These are phyloP conservation scores for Dryas octopetala DNA, from an alignment of 306 rosid species.

Conservation along the genomic window DNA sequence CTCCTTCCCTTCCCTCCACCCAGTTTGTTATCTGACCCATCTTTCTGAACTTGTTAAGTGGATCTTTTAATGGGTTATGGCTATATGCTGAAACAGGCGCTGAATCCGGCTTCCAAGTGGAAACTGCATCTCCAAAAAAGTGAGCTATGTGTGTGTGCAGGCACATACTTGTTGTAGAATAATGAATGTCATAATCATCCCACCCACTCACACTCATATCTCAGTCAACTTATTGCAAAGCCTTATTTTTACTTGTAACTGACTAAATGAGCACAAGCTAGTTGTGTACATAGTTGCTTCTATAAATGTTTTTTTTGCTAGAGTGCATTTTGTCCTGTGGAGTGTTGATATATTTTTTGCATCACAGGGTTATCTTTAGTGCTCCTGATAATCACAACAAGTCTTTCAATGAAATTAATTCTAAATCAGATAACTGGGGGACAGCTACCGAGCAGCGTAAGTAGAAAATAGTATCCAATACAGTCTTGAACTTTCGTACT, in stretches of 20 bases:
- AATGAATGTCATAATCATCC: not conserved
- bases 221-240: conserved; percentile 5
- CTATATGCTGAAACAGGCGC: conserved; percentile 45
- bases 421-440: conserved; percentile 36
- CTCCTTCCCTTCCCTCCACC: not conserved
- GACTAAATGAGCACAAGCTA: conserved; percentile 15
- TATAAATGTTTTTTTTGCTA: conserved; percentile 18
- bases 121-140: conserved; percentile 56
- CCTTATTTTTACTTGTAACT: conserved; percentile 1
- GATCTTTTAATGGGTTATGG: conserved; percentile 29
- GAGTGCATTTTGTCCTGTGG: conserved; percentile 3
- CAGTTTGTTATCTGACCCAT: not conserved
- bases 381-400: conserved; percentile 31
- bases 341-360: conserved; percentile 27
- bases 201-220: conserved; percentile 17
- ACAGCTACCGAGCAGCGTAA: conserved; percentile 52
- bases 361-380: conserved; percentile 41
- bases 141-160: conserved; percentile 35
- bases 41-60: conserved; percentile 9
- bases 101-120: conserved; percentile 41
- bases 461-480: conserved; percentile 24
- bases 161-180: conserved; percentile 9
- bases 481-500: not conserved
- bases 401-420: conserved; percentile 29
- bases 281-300: not conserved